Conservation (phyloP, 495 filamentous ascomycete genomes). For the Penicillium longicatenatum region DNA sequence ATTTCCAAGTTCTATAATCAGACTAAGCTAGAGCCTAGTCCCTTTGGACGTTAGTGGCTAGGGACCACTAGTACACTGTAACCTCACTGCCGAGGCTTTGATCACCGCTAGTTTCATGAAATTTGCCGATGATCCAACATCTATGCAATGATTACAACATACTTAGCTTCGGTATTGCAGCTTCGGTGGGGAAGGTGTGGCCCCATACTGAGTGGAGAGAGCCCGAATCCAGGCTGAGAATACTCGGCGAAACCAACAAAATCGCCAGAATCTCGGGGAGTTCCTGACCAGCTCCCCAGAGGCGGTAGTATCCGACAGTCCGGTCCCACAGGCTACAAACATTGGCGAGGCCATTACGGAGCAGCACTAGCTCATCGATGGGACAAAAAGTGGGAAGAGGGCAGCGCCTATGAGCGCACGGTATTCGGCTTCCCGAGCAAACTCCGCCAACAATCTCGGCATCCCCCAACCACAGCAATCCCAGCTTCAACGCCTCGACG, state of each 20-base stretch:
- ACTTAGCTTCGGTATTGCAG: no score
- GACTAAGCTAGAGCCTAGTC: no score
- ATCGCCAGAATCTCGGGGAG: not conserved
- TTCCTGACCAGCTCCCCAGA: not conserved
- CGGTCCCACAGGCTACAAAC: not conserved
- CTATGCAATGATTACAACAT: no score
- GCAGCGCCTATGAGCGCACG: not conserved
- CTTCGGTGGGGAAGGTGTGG: no score
- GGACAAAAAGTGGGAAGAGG: not conserved
- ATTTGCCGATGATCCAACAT: no score
- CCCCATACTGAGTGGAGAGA: not conserved
- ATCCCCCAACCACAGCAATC: not conserved
- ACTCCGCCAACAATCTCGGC: not conserved
- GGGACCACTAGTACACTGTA: no score
- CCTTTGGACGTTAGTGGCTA: no score
- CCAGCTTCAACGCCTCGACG: not conserved
- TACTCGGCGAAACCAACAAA: no score
- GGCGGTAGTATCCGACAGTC: not conserved
- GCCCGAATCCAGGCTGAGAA: not conserved
- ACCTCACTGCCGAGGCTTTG: no score
- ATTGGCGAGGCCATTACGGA: not conserved
- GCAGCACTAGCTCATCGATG: not conserved
- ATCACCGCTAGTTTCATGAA: no score
- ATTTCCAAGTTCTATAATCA: no score
- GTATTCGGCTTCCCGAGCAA: slow-evolving; percentile 1